These are phyloP conservation scores for Alternaria conjuncta DNA, from an alignment of 2,329 filamentous ascomycete species.

Conservation along the genomic window DNA sequence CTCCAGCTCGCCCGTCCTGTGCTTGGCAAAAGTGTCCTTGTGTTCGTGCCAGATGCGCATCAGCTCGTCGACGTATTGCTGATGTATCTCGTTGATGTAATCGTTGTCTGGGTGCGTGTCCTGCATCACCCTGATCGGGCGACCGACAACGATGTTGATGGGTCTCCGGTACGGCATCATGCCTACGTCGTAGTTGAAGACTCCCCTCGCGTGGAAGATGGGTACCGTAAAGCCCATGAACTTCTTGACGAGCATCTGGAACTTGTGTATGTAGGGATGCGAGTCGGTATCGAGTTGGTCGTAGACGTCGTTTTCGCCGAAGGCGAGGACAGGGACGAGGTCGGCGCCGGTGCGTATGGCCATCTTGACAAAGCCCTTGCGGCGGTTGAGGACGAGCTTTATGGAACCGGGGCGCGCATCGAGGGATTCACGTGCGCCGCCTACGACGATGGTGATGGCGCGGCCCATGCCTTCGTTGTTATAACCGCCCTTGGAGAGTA, in stretches of 20 bases:
- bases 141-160: conserved; percentile 87
- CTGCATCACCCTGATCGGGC: conserved; percentile 74
- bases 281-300: conserved; percentile 80
- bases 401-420: conserved; percentile 82
- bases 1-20: conserved; percentile 69
- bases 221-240: conserved; percentile 91
- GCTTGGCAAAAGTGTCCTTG: conserved; percentile 75
- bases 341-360: conserved; percentile 92
- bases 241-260: conserved; percentile 85
- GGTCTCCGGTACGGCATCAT: conserved; percentile 91
- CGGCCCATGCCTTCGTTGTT: conserved; percentile 87
- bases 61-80: conserved; percentile 77
- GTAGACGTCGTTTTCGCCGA: conserved; percentile 96
- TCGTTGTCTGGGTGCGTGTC: conserved; percentile 69
- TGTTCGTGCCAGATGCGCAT: conserved; percentile 76
- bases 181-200: conserved; percentile 98
- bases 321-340: conserved; percentile 87
- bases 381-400: conserved; percentile 77
- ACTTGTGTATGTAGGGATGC: conserved; percentile 78
- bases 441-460: conserved; percentile 95
- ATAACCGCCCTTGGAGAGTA: conserved; percentile 77
- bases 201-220: conserved; percentile 84
- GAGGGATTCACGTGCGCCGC: conserved; percentile 89
- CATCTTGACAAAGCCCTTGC: conserved; percentile 93
- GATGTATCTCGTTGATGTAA: conserved; percentile 83